Evolutionary conservation across 75 land plant species (phyloP), one percentile per base, ranked within the genome.

Genomic region (Chamaecyparis obtusa): DNA sequence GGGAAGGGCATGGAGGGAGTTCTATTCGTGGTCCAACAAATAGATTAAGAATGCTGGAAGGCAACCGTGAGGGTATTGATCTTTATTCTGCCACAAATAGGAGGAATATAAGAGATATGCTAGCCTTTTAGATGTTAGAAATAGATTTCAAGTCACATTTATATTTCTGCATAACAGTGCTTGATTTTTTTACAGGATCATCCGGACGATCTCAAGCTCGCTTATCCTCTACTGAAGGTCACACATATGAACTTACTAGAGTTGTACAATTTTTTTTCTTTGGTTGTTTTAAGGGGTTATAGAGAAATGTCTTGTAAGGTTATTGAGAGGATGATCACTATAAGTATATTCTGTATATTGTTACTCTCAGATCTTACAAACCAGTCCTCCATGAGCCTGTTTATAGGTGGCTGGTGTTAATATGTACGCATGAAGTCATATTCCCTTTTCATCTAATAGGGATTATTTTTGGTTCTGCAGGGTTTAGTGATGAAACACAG

Each of bases 1-100:
- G 91, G 89, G 87, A 88, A 57, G 86, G 51, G 9, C 86, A 55
- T 36, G 86, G 57, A 9, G 83, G 30, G 21, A 24, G 55, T 76
- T n/a, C 54, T 80, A 15, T 83, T 44, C 86, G 36, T 69, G 43
- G 79, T 74, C 30, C 77, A 39, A n/a, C n/a, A 85, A 44, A 27
- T 85, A 64, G 86, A 41, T 69, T 41, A 67, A 71, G 17, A 41
- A 36, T 72, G 48, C 82, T 85, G 49, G 86, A 85, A 27, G 86
- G 79, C 78, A 85, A 85, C 30, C 27, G 32, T 39, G 60, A 24
- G 27, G 78, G 86, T 85, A 85, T 41, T 46, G 1, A 33, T 24
- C 64, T 84, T 21, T 21, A 30, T 49, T 56, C 41, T 35, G 41
- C 84, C 11, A 46, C 48, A 41, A 10, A 9, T 43, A 43, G 84